phyloP scores from a whole-genome alignment of 83 land plant species.

The Thuja plicata region DNA sequence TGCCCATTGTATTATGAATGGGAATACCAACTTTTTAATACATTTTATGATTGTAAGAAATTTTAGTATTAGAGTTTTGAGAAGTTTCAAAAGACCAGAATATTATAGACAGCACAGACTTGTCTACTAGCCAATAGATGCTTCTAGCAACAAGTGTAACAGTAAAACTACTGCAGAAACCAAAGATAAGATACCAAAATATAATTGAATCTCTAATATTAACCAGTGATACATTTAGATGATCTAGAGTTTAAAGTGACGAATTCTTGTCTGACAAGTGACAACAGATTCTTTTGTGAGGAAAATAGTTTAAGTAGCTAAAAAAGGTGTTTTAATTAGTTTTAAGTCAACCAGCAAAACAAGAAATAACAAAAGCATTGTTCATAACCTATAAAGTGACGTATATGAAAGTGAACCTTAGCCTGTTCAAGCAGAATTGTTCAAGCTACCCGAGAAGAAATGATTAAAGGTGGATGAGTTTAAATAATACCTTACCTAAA shows the following conservation, averaged over 20 bases:
- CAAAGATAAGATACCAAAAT: not conserved
- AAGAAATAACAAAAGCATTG: not conserved
- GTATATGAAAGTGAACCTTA: not conserved
- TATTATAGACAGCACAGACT: not conserved
- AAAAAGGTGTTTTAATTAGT: no score
- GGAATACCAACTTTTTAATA: not conserved
- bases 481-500: not conserved
- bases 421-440: not conserved
- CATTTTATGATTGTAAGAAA: not conserved
- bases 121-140: not conserved
- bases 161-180: not conserved
- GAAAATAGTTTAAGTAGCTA: not conserved
- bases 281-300: not conserved
- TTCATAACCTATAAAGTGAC: not conserved
- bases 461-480: not conserved
- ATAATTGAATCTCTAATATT: not conserved
- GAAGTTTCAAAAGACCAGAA: not conserved
- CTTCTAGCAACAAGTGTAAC: not conserved
- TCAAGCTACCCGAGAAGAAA: not conserved
- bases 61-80: not conserved
- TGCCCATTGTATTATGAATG: not conserved
- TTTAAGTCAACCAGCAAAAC: not conserved
- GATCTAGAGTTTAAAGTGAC: not conserved
- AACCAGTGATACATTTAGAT: not conserved
- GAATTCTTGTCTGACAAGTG: not conserved